Base-by-base conservation (phyloP, 2,329 filamentous ascomycete genomes). In the Trichophaea hybrida region DNA sequence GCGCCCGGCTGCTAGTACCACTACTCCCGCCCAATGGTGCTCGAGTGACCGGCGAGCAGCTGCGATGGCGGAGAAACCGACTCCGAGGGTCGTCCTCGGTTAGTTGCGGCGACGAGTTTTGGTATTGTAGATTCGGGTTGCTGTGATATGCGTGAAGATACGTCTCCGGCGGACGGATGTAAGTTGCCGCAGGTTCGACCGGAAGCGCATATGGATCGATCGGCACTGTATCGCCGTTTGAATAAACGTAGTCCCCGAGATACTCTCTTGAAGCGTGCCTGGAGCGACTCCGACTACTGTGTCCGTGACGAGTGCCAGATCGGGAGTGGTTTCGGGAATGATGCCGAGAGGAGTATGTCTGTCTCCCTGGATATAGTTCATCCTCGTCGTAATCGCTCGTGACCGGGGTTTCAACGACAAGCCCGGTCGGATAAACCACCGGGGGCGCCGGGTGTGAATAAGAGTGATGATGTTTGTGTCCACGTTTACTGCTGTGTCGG, bases 321-420 rank as follows among this genome's bases (percentile, higher is more conserved):
- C 44, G 44, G 10, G 12, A n/a, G 15, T 49, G 44, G 15, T 17
- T 49, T 12, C 15, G 44, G 8, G 13, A 8, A 13, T 12, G 24
- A 8, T 24, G 44, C 7, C 44, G 44, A 13, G 44, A 24, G 4
- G 50, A 5, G 32, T 53, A 53, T 12, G n/a, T 46, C 40, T 17
- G n/a, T 1, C 40, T 17, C 5, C 40, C 24, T 13, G 31, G 4
- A 31, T 51, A 51, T 24, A 31, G 5, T 5, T 35, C 15, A n/a
- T 55, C 53, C 12, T 55, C 53, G 13, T 55, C 53, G 53, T 43
- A 15, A n/a, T 55, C 53, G 35, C 35, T 43, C n/a, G 40, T 35
- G 53, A 44, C 40, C 15, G 53, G 53, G 32, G 35, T 55, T 55
- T 55, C 53, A n/a, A 32, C 53, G 5, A 35, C 7, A 13, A 34